Conservation (phyloP, 352 stramenopile genomes). For the Phytophthora melonis region DNA sequence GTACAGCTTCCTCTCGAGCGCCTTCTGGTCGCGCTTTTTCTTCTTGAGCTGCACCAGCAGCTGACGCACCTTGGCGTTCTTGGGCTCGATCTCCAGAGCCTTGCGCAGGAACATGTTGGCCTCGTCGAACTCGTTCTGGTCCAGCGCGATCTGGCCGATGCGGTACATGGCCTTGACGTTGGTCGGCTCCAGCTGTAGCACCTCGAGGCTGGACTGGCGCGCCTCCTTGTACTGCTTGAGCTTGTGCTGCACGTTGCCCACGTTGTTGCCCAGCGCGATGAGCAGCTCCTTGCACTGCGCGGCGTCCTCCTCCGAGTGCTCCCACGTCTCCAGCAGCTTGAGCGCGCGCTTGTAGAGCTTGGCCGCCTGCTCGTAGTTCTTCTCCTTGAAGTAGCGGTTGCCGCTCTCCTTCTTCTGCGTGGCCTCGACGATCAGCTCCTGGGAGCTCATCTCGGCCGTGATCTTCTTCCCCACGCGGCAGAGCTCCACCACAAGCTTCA, state of each 20-base stretch:
- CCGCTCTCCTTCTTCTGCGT: slow-evolving; percentile 88
- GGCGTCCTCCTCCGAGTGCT: slow-evolving; percentile 63
- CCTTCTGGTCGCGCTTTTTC: slow-evolving; percentile 73
- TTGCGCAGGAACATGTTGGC: slow-evolving; percentile 65
- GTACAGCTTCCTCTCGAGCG: slow-evolving; percentile 72
- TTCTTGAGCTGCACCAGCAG: slow-evolving; percentile 71
- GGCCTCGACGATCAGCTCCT: slow-evolving; percentile 77
- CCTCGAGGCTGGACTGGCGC: slow-evolving; percentile 79
- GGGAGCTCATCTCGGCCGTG: slow-evolving; percentile 77
- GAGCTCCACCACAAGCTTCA: slow-evolving; percentile 72
- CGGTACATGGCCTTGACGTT: slow-evolving; percentile 89
- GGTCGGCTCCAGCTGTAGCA: slow-evolving; percentile 72
- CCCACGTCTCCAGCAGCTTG: slow-evolving; percentile 82
- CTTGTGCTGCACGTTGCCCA: slow-evolving; percentile 85
- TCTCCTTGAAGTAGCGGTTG: slow-evolving; percentile 82
- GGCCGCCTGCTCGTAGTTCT: slow-evolving; percentile 86
- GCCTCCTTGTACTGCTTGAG: slow-evolving; percentile 81
- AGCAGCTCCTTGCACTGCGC: slow-evolving; percentile 78
- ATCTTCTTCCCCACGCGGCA: slow-evolving; percentile 72
- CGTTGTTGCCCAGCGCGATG: slow-evolving; percentile 83
- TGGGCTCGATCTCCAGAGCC: slow-evolving; percentile 70
- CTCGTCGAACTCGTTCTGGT: slow-evolving; percentile 80
- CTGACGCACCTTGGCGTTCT: slow-evolving; percentile 73
- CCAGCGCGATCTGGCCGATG: slow-evolving; percentile 71
- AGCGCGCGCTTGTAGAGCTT: slow-evolving; percentile 88